Evolutionary conservation across 257 asterid species (phyloP).

Genomic region (Gentiana dahurica): DNA sequence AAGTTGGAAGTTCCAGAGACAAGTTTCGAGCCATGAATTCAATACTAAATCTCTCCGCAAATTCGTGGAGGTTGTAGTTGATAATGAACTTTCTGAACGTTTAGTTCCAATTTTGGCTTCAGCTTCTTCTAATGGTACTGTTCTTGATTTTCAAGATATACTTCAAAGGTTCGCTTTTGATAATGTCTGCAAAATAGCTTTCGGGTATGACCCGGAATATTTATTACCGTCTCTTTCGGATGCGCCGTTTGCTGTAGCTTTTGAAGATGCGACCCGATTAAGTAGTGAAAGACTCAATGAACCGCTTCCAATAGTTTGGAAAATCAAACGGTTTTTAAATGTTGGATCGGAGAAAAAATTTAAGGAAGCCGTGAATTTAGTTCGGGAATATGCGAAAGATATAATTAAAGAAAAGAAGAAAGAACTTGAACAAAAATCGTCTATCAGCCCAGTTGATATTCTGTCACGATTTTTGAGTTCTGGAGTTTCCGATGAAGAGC

Average conservation of each 20-base stretch:
- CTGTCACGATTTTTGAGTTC: constrained; percentile 43
- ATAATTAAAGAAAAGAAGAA: constrained; percentile 27
- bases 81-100: constrained; percentile 30
- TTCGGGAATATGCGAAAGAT: constrained; percentile 36
- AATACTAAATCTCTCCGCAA: constrained; percentile 40
- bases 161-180: constrained; percentile 65
- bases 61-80: constrained; percentile 49
- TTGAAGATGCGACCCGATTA: constrained; percentile 27
- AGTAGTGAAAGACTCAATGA: constrained; percentile 24
- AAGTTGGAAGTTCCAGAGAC: constrained; percentile 49
- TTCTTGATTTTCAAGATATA: constrained; percentile 18
- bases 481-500: constrained; percentile 37
- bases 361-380: constrained; percentile 1
- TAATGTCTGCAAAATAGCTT: constrained; percentile 51
- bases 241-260: constrained; percentile 32
- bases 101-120: constrained; percentile 31
- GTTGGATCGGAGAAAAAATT: constrained; percentile 43
- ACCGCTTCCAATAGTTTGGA: constrained; percentile 33
- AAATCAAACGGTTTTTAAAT: constrained; percentile 23
- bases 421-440: constrained; percentile 14
- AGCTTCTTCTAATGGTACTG: not conserved
- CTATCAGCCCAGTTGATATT: constrained; percentile 31
- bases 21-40: constrained; percentile 55
- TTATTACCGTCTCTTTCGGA: constrained; percentile 34
- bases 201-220: constrained; percentile 54